Base-by-base conservation (phyloP, 2,329 filamentous ascomycete species). In the Ophiocordyceps camponoti-saundersi region DNA sequence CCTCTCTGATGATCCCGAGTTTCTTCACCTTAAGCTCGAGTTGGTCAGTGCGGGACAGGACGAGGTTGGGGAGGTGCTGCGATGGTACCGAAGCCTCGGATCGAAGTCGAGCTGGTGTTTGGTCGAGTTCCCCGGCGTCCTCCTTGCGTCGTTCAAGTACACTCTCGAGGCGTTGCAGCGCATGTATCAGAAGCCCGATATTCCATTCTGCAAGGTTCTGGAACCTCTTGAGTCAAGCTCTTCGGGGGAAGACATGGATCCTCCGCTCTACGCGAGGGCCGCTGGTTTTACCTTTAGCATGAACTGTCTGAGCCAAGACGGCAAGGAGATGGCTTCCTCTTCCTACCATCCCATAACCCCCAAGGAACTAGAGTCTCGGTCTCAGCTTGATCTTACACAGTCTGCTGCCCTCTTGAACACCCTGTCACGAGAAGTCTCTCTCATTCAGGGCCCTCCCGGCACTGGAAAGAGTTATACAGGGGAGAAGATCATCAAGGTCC, bases 401-500 rank as follows among this genome's bases (percentile, higher is more conserved):
- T 69, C 70, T 5, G 48, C 52, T 4, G 75, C 77, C 2, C 57
- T 83, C 0, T 51, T 80, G 0, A 61, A 68, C 18, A 68, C 75
- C 3, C 59, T 85, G 0, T 66, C 63, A 0, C 65, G 69, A 1
- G 67, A 68, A 32, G 58, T 82, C 10, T 71, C 76, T 1, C 63
- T 84, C 5, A 80, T 84, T 12, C 80, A 85, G 61, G 82, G 82
- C 0, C 81, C 81, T 0, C 81, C 81, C 0, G 81, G 82, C 0
- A 85, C 81, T 0, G 81, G 82, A 0, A 85, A 85, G 55, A 73
- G 68, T 4, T 83, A 72, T 51, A 67, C 72, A 0, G 80, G 79
- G 3, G 67, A 77, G 2, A 66, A 71, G 42, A 57, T 84, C n/a
- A 70, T 82, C 49, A 71, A 72, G 49, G 65, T 70, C 0, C 55